phyloP scores from a whole-genome alignment of 2,329 filamentous ascomycete genomes.

The Paramyrothecium roridum region DNA sequence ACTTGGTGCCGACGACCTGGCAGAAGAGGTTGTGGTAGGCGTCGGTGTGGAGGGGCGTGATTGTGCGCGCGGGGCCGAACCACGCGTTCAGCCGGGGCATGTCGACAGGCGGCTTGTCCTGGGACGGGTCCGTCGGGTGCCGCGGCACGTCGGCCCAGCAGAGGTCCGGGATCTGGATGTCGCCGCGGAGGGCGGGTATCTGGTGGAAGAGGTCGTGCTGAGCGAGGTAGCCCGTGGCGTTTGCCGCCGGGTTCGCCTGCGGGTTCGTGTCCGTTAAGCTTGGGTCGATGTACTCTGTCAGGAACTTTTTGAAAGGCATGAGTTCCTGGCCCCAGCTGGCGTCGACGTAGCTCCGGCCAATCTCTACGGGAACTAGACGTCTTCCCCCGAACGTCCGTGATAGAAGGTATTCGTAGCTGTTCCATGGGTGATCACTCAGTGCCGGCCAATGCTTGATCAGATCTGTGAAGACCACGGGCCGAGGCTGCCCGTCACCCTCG shows the following conservation, averaged over 20 bases:
- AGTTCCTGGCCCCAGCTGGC: constrained; percentile 80
- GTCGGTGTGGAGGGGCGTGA: constrained; percentile 91
- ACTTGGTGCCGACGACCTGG: constrained; percentile 88
- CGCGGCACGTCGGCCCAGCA: constrained; percentile 71
- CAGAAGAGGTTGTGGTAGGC: constrained; percentile 90
- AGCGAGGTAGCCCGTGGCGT: constrained; percentile 72
- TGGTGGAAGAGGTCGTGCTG: constrained; percentile 87
- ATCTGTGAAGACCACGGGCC: constrained; percentile 68
- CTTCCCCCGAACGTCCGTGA: constrained; percentile 71
- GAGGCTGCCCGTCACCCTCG: constrained; percentile 34
- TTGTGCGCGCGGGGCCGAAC: constrained; percentile 85
- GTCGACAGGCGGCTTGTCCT: constrained; percentile 39
- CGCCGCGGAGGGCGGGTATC: constrained; percentile 70
- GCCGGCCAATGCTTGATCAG: constrained; percentile 73
- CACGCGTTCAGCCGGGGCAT: constrained; percentile 81
- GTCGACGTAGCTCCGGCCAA: constrained; percentile 86
- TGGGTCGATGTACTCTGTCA: constrained; percentile 55
- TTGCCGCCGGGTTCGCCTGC: not conserved
- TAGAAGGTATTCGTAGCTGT: constrained; percentile 69
- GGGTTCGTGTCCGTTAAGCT: constrained; percentile 9
- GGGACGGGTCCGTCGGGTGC: constrained; percentile 36
- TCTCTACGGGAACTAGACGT: constrained; percentile 80
- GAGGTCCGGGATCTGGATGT: constrained; percentile 80
- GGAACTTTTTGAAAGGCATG: constrained; percentile 69
- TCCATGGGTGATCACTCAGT: constrained; percentile 65